Evolutionary conservation across 2,329 filamentous ascomycete species (phyloP).

Genomic region (Neonectria hederae): DNA sequence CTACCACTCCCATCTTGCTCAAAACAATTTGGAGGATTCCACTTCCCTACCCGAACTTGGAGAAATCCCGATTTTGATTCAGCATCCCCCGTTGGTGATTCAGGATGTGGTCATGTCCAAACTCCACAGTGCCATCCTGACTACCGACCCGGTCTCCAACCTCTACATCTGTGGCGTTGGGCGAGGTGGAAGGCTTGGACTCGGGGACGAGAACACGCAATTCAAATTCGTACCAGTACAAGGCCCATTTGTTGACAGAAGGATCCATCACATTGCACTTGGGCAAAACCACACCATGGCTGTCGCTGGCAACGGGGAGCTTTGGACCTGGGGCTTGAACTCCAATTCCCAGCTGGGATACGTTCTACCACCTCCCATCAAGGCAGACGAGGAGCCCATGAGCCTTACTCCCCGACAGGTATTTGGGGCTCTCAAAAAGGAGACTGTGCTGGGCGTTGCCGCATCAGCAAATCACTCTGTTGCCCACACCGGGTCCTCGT

Average conservation of each 20-base stretch:
- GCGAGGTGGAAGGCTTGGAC: slow-evolving; percentile 86
- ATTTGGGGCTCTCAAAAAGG: slow-evolving; percentile 90
- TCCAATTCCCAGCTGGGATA: slow-evolving; percentile 88
- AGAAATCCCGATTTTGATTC: slow-evolving; percentile 77
- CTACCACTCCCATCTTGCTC: slow-evolving; percentile 71
- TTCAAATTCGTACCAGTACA: slow-evolving; percentile 88
- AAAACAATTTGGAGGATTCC: slow-evolving; percentile 49
- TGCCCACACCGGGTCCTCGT: slow-evolving; percentile 79
- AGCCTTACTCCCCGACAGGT: slow-evolving; percentile 86
- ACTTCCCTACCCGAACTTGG: slow-evolving; percentile 45
- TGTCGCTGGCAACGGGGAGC: slow-evolving; percentile 83
- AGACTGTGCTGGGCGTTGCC: slow-evolving; percentile 81
- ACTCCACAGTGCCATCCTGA: slow-evolving; percentile 88
- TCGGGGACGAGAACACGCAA: slow-evolving; percentile 88
- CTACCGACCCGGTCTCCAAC: slow-evolving; percentile 87
- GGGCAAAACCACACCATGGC: slow-evolving; percentile 93
- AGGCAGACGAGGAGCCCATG: slow-evolving; percentile 83
- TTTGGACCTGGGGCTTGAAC: slow-evolving; percentile 96
- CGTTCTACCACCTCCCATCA: slow-evolving; percentile 70
- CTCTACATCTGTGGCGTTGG: slow-evolving; percentile 94
- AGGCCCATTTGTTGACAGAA: slow-evolving; percentile 77
- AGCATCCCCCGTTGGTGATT: slow-evolving; percentile 76
- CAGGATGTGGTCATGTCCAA: slow-evolving; percentile 90
- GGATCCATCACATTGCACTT: slow-evolving; percentile 79
- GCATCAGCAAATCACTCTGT: slow-evolving; percentile 94